Conservation (phyloP, 345 rosid genomes). For the Syzygium aqueum region DNA sequence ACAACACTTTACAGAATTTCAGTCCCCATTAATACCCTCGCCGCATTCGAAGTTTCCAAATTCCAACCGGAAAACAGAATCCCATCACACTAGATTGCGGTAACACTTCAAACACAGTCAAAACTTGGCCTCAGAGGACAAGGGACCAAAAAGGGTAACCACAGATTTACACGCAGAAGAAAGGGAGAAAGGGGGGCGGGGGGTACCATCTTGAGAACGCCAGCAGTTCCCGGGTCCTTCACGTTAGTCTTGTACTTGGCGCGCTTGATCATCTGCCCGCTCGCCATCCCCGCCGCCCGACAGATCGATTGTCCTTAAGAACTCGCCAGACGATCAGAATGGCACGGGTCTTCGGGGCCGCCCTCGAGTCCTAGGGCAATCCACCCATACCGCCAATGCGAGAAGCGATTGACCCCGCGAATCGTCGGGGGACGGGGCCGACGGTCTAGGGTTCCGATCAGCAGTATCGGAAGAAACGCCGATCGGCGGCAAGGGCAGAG, state of each 20-base stretch:
- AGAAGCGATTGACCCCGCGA: background rate
- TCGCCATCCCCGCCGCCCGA: slow-evolving; percentile 27
- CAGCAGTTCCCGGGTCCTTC: slow-evolving; percentile 82
- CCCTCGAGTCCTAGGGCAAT: background rate
- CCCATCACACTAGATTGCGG: background rate
- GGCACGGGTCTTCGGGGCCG: background rate
- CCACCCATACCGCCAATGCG: background rate
- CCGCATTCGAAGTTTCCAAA: background rate
- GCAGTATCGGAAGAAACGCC: background rate
- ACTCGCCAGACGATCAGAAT: background rate
- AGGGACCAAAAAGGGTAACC: background rate
- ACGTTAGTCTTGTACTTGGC: slow-evolving; percentile 68
- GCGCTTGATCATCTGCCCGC: slow-evolving; percentile 43
- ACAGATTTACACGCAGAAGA: no score
- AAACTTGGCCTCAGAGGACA: background rate
- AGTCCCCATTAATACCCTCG: background rate
- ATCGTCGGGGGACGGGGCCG: background rate
- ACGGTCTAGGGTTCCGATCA: background rate
- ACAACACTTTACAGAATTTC: background rate
- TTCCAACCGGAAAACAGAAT: background rate
- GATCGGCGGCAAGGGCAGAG: background rate
- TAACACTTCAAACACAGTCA: background rate
- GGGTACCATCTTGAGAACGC: slow-evolving; percentile 56
- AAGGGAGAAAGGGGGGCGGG: no score
- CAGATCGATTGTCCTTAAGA: background rate